phyloP scores from a whole-genome alignment of 2,329 filamentous ascomycete species.

The Colletotrichum chlorophyti region DNA sequence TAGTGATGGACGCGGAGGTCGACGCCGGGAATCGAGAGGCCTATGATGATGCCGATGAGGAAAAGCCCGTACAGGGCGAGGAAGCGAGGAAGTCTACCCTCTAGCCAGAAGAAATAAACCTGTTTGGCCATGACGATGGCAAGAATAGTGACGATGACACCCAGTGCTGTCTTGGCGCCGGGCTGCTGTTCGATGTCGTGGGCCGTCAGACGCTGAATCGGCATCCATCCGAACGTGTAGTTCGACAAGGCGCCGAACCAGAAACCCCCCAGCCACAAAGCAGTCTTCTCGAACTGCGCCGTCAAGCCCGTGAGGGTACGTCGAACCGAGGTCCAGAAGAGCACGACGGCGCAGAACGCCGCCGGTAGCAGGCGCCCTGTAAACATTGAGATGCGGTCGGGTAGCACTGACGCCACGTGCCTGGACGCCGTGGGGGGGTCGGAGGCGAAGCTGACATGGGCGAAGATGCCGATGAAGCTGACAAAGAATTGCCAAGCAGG shows the following conservation, averaged over 20 bases:
- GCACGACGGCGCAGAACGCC: constrained; percentile 84
- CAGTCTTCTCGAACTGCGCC: constrained; percentile 87
- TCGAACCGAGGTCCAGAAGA: constrained; percentile 82
- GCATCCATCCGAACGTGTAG: constrained; percentile 94
- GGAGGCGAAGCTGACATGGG: constrained; percentile 87
- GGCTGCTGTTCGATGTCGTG: constrained; percentile 90
- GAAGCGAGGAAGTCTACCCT: constrained; percentile 80
- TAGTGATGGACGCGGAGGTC: constrained; percentile 94
- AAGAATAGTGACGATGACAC: constrained; percentile 77
- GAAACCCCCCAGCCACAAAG: constrained; percentile 87
- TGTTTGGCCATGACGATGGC: constrained; percentile 74
- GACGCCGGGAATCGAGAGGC: constrained; percentile 76
- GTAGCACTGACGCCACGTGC: constrained; percentile 74
- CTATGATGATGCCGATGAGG: constrained; percentile 67
- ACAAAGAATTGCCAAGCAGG: constrained; percentile 85
- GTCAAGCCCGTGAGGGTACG: constrained; percentile 75
- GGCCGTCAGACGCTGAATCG: constrained; percentile 85
- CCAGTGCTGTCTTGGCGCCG: constrained; percentile 82
- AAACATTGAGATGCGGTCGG: constrained; percentile 22
- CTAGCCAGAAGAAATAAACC: constrained; percentile 84
- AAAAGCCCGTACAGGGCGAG: constrained; percentile 81
- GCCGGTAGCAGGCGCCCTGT: constrained; percentile 82
- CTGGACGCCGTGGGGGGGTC: constrained; percentile 71
- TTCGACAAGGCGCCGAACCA: constrained; percentile 94
- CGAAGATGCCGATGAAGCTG: constrained; percentile 82